Evolutionary conservation across 2,329 filamentous ascomycete species (phyloP).

Genomic region (Hyphodiscus sp.): DNA sequence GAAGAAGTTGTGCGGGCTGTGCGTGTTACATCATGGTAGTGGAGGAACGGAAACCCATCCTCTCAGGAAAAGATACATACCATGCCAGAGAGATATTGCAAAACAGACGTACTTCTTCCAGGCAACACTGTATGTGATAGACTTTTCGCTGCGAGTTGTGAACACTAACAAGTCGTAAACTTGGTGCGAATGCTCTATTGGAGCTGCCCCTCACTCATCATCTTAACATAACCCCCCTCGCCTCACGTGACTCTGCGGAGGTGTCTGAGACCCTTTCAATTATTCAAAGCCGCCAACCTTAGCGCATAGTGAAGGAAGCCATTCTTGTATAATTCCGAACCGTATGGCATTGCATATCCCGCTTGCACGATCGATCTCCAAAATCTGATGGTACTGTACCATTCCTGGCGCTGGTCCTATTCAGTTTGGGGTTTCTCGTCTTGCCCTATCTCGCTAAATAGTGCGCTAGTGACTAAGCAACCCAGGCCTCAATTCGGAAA

Average conservation of each 20-base stretch:
- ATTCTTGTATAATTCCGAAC: too few species aligned
- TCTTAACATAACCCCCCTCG: too few species aligned
- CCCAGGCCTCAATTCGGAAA: constrained; percentile 9
- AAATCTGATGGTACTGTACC: not conserved
- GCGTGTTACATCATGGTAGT: constrained; percentile 22
- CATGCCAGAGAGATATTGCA: constrained; percentile 26
- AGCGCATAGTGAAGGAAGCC: too few species aligned
- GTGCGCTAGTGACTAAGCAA: constrained; percentile 13
- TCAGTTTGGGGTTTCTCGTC: not conserved
- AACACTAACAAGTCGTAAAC: too few species aligned
- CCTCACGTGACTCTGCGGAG: too few species aligned
- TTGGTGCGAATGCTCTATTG: too few species aligned
- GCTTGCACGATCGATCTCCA: not conserved
- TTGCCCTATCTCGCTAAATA: constrained; percentile 6
- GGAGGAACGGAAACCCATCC: constrained; percentile 15
- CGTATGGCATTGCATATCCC: too few species aligned
- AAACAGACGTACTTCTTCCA: constrained; percentile 30
- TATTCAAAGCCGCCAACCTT: too few species aligned
- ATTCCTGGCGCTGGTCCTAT: not conserved
- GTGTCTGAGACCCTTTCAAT: too few species aligned
- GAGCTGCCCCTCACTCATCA: too few species aligned
- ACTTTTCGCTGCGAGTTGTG: not conserved
- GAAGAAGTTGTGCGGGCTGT: constrained; percentile 27
- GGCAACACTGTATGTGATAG: constrained; percentile 1
- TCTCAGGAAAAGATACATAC: constrained; percentile 18